These are phyloP conservation scores for Debaryomycetaceae sp. DNA, from an alignment of 1,139 yeast species.

Conservation along the genomic window DNA sequence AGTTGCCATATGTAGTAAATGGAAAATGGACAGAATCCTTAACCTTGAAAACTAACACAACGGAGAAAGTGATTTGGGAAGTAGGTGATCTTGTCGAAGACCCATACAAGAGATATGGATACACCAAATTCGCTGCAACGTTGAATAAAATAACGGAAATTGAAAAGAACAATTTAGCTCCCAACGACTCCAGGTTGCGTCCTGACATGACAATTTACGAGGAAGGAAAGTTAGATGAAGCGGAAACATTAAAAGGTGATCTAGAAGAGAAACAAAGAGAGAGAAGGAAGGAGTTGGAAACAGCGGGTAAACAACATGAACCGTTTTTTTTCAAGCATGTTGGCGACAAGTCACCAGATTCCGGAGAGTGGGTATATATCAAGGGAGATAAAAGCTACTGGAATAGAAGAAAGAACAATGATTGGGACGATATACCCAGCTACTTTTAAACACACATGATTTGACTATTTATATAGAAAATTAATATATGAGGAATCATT, in stretches of 20 bases:
- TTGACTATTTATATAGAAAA: too few species aligned
- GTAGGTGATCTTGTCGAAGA: constrained; percentile 62
- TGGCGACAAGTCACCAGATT: constrained; percentile 31
- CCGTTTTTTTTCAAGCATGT: constrained; percentile 64
- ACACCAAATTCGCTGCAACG: constrained; percentile 76
- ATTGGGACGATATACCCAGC: constrained; percentile 55
- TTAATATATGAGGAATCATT: too few species aligned
- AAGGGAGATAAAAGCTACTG: constrained; percentile 72
- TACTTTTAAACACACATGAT: constrained; percentile 29
- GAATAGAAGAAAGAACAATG: constrained; percentile 61
- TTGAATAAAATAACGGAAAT: constrained; percentile 73
- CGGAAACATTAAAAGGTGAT: constrained; percentile 63
- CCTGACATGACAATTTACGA: constrained; percentile 82
- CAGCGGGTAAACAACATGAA: constrained; percentile 36
- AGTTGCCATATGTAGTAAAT: constrained; percentile 40
- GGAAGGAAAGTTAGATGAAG: constrained; percentile 60
- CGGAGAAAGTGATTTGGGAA: constrained; percentile 57
- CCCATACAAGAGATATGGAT: constrained; percentile 70
- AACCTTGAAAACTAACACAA: constrained; percentile 36
- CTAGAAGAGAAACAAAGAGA: constrained; percentile 80
- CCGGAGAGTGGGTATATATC: constrained; percentile 58
- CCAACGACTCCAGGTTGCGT: constrained; percentile 84
- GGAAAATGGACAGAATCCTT: constrained; percentile 81
- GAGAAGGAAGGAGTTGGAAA: constrained; percentile 62
- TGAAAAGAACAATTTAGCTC: constrained; percentile 64